Base-by-base conservation (phyloP, 352 stramenopile genomes). In the Halophytophthora polymorphica region DNA sequence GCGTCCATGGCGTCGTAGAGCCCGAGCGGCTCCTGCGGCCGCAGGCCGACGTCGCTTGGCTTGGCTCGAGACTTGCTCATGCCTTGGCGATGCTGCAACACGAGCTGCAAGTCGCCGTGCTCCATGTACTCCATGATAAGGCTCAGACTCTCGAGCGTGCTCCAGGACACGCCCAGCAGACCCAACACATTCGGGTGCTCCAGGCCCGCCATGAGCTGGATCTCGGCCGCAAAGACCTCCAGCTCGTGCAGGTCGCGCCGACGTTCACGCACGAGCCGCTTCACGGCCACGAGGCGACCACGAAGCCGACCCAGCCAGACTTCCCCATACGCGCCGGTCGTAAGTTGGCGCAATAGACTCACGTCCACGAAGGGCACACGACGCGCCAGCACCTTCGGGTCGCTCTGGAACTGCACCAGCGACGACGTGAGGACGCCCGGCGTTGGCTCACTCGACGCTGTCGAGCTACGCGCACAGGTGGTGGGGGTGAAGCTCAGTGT, bases 111-210 rank as follows among this genome's bases (percentile, higher is more conserved):
- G 29, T 85, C 71, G 34, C 73, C 73, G 3, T 53, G 53, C 2
- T 61, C 41, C 56, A 82, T 69, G 54, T 72, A 82, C 50, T 85
- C 71, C 39, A 64, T 73, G 28, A 82, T 55, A 21, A 80, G 57
- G 4, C 65, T 67, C 38, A 83, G 57, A 5, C 66, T 68, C 28
- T 71, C 56, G n/a, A 77, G 56, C 11, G 61, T 70, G 12, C 48
- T 75, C 67, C 68, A 84, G 6, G 64, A 56, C 8, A 81, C 66
- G 14, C 58, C 73, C 2, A 69, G 22, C 3, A 79, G 63, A 2
- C 50, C 34, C 6, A 83, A 40, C 8, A 83, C 50, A 45, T 80
- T 71, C 3, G 41, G 39, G 42, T 83, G 73, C 0, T 43, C 18
- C 6, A 83, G 58, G 5, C 54, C 61, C 6, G 69, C 61, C 17